Base-by-base conservation (phyloP, 148 eudicot genomes). In the Mesembryanthemum crystallinum region DNA sequence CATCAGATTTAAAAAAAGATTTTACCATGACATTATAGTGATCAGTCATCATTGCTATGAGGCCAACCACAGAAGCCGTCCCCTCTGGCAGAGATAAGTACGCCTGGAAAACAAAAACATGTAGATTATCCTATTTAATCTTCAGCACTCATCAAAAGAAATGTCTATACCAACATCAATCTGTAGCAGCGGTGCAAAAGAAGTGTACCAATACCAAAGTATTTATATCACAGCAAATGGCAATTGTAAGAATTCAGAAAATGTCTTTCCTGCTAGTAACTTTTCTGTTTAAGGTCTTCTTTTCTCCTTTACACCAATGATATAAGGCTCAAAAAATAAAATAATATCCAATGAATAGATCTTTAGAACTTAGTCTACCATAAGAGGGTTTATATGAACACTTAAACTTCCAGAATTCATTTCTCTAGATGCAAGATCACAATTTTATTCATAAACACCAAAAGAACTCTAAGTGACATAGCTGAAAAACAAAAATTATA, bases 21-120 rank as follows among this genome's bases (percentile, higher is more conserved):
- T 76, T 79, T 77, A 85, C 87, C 87, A 82, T 51, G 57, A 79
- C 82, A 71, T 82, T 85, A 52, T 85, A 85, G 60, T 85, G 87
- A 73, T 85, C 85, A 39, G 77, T 85, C 87, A 85, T 80, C 87
- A 85, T 82, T 59, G 87, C 85, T 79, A 77, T 82, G 67, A 85
- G 77, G 71, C 87, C 87, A 70, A 58, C 76, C 57, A 85, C 87
- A 59, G 87, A 82, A 47, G 81, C 85, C 42, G 79, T 79, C 18
- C 87, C 85, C 47, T 85, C 87, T 17, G 87, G 87, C 76, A 82
- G 67, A 71, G 87, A 82, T 69, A 85, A 68, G 70, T 85, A 85
- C 20, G 87, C 87, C 87, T 85, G 75, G 21, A 72, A 49, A 77
- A 58, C 59, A 72, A 57, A 55, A 83, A 24, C 10, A 69, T 24